Base-by-base conservation (phyloP, 2,329 filamentous ascomycete species). In the Penicillium sp. region DNA sequence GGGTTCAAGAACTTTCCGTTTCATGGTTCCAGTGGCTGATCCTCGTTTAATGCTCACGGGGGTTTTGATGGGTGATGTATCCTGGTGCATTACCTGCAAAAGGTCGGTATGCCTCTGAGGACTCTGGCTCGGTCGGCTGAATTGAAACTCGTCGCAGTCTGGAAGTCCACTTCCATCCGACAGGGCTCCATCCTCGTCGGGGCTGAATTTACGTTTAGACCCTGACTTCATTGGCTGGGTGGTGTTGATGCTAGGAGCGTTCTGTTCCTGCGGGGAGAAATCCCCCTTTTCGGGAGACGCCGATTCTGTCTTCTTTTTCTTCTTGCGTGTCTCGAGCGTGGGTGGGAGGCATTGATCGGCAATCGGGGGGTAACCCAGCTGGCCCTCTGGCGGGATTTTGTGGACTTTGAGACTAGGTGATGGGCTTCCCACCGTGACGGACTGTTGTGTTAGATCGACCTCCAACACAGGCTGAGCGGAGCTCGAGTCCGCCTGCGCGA, bases 181-280 rank as follows among this genome's bases (percentile, higher is more conserved):
- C 11, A 60, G 57, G 45, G 66, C 58, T n/a, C 46, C 78, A 21
- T 83, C 78, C 39, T 85, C 82, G 42, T 81, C 76, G 19, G 81
- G 77, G 54, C 77, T 81, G 51, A 86, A 78, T 66, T 87, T 86
- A 49, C 84, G 78, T 71, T 87, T 86, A 25, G 81, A 77, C 19
- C 81, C 82, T 50, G 78, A 78, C 50, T 78, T 78, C 3, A 77
- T 63, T 4, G 71, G 63, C 42, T 65, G 62, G 29, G n/a, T 55
- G 4, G 57, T 13, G 7, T 53, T 49, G 14, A 52, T 44, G 11
- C 23, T 29, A 35, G 54, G 56, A 3, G 42, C 47, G 31, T 42
- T 54, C 14, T 44, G 43, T 21, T 50, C 56, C 9, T 53, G 23
- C 13, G n/a, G 48, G n/a, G 23, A 33, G 11, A 16, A 26, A 27